Evolutionary conservation across 1,284 basidiomycete species (phyloP), one percentile per base, ranked within the genome.

Genomic region (Mixia osmundae): DNA sequence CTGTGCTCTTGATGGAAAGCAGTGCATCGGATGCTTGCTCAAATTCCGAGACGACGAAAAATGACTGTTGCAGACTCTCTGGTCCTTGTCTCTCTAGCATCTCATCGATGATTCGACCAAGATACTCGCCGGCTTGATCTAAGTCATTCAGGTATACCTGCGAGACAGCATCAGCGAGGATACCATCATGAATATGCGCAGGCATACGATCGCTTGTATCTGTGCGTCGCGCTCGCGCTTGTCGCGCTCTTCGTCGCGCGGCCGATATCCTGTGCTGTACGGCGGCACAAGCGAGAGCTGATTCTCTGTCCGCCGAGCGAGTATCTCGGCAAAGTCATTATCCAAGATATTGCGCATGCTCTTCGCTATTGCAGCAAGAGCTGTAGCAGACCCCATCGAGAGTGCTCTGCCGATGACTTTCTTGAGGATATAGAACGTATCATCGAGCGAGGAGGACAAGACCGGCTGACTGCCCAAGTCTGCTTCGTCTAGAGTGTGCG

Each of bases 361-460:
- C 15, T 66, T 63, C 3, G 71, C 58, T 43, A 71, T 71, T 2
- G 66, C 67, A 3, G 53, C 51, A 1, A 71, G 46, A 3, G 72
- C 73, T 0, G 40, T 36, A 11, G 19, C 22, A 25, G 24, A 14
- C 0, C 78, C 79, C 0, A 73, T 74, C 0, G 72, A 72, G 12
- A 87, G 53, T 21, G 80, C 59, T 8, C 85, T 67, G 12, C 67
- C 61, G 4, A 85, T 61, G 2, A 85, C 72, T 3, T 72, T 64
- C 56, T 87, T 91, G 43, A 91, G 60, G 38, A 94, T 74, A 56
- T 87, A 94, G 57, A 94, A 94, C 2, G 74, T 76, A 48, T 94
- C 85, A 53, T 94, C 85, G 0, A 87, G 78, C 0, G 74, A 73
- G 5, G 60, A 61, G 1, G 59, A 60, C 14, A 64, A 45, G 42